A percentile compares a stretch with the other conserved stretches of the same genome.
Evolutionary conservation across 148 eudicot genomes (phyloP).

Genomic region (Arctostaphylos glauca): DNA sequence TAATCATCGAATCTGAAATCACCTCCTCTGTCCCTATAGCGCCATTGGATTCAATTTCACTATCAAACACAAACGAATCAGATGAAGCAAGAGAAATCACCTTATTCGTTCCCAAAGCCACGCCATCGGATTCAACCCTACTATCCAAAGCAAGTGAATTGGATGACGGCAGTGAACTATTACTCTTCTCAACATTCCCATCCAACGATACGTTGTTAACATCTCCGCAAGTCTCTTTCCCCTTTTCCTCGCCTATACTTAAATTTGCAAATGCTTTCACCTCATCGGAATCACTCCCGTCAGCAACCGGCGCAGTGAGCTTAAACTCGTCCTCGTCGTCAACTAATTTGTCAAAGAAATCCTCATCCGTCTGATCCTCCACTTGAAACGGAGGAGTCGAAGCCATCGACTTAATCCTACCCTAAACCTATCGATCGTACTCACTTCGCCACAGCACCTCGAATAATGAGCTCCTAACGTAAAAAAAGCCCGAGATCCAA

Average conservation of each 20-base stretch:
- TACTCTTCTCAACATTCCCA: constrained; percentile 29
- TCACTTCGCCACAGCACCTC: constrained; percentile 15
- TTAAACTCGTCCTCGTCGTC: constrained; percentile 61
- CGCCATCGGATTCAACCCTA: constrained; percentile 33
- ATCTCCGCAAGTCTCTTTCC: constrained; percentile 15
- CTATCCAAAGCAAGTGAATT: constrained; percentile 40
- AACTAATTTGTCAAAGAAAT: constrained; percentile 83
- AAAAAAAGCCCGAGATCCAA: constrained; percentile 28
- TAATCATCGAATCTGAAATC: constrained; percentile 19
- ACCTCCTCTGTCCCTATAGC: constrained; percentile 24
- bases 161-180: constrained; percentile 21
- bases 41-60: constrained; percentile 32
- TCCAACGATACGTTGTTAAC: neutral
- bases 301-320: constrained; percentile 19
- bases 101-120: constrained; percentile 22
- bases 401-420: constrained; percentile 47
- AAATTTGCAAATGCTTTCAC: constrained; percentile 44
- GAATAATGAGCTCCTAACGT: constrained; percentile 1
- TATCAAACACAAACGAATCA: constrained; percentile 38
- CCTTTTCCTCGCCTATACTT: constrained; percentile 36
- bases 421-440: constrained; percentile 23
- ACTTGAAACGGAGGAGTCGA: constrained; percentile 66
- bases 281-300: constrained; percentile 51
- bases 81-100: constrained; percentile 24
- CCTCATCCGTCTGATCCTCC: constrained; percentile 88